These are phyloP conservation scores for Suillus placidus DNA, from an alignment of 768 basidiomycete genomes.

Conservation along the genomic window DNA sequence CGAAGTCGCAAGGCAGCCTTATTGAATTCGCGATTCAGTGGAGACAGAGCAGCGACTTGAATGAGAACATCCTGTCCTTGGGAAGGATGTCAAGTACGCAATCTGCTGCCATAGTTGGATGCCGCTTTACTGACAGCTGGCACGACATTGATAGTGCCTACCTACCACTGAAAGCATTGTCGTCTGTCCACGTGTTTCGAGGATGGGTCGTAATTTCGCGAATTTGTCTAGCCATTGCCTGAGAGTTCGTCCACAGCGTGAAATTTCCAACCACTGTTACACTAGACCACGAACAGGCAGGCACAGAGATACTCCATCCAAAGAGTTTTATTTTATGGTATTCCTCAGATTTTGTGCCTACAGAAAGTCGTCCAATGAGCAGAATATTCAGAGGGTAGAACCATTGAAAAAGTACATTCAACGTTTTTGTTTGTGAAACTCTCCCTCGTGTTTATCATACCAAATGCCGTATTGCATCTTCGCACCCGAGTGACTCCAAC, in stretches of 20 bases:
- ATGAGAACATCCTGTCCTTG: background rate
- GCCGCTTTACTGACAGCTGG: background rate
- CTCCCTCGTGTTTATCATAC: background rate
- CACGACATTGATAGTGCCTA: background rate
- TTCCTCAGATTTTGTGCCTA: background rate
- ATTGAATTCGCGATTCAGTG: background rate
- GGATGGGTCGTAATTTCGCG: background rate
- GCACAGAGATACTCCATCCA: background rate
- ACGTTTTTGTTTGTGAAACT: background rate
- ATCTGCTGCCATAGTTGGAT: background rate
- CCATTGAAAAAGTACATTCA: background rate
- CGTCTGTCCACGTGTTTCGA: background rate
- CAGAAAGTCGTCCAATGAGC: background rate
- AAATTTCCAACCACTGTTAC: background rate
- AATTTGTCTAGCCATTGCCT: background rate
- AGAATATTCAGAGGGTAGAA: background rate
- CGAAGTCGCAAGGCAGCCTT: background rate
- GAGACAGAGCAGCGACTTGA: background rate
- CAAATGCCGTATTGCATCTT: constrained; percentile 46
- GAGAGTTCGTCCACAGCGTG: background rate
- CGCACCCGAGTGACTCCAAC: constrained; percentile 68
- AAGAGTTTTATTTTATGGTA: background rate
- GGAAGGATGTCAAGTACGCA: background rate
- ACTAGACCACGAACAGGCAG: background rate
- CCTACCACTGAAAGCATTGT: background rate